A percentile compares a stretch with the other conserved stretches of the same genome.
Conservation (phyloP, 2,329 filamentous ascomycete genomes). For the Colletotrichum sp. region DNA sequence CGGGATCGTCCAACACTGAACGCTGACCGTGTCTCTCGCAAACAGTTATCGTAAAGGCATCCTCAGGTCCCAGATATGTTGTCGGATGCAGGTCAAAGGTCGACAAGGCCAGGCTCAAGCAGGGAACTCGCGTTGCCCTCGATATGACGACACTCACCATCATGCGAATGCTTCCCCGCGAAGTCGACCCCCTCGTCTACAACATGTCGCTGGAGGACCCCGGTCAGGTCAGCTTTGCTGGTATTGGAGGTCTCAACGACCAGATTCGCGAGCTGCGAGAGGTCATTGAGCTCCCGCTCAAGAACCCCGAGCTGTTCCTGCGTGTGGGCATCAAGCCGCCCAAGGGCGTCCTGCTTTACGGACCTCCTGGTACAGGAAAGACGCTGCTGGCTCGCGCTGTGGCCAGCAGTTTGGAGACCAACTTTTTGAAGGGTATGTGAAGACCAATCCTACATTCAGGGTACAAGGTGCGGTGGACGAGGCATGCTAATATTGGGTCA, state of each 20-base stretch:
- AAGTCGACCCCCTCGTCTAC: constrained; percentile 98
- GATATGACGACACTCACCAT: constrained; percentile 99
- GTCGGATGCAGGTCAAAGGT: constrained; percentile 98
- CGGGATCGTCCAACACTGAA: background rate
- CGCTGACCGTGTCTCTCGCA: background rate
- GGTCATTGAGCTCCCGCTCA: constrained; percentile 96
- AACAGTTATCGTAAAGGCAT: constrained; percentile 96
- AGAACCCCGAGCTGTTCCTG: constrained; percentile 97
- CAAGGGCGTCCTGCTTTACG: constrained; percentile 95
- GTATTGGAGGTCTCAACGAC: constrained; percentile 96
- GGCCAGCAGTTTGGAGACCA: constrained; percentile 94
- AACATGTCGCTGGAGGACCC: constrained; percentile 99
- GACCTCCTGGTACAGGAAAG: constrained; percentile 96
- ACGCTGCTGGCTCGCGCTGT: constrained; percentile 93
- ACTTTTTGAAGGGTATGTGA: constrained; percentile 88
- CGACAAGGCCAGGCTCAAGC: constrained; percentile 96
- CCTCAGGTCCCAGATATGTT: constrained; percentile 95
- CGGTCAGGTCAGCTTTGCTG: constrained; percentile 95
- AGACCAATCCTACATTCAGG: background rate
- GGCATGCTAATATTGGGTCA: constrained; percentile 16
- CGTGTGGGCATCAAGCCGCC: constrained; percentile 98
- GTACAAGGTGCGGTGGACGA: background rate
- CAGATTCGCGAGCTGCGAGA: constrained; percentile 97
- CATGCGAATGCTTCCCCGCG: constrained; percentile 98
- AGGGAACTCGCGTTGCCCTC: constrained; percentile 94